These are phyloP conservation scores for Dactylellina parvicollis DNA, from an alignment of 2,329 filamentous ascomycete species.

Conservation along the genomic window DNA sequence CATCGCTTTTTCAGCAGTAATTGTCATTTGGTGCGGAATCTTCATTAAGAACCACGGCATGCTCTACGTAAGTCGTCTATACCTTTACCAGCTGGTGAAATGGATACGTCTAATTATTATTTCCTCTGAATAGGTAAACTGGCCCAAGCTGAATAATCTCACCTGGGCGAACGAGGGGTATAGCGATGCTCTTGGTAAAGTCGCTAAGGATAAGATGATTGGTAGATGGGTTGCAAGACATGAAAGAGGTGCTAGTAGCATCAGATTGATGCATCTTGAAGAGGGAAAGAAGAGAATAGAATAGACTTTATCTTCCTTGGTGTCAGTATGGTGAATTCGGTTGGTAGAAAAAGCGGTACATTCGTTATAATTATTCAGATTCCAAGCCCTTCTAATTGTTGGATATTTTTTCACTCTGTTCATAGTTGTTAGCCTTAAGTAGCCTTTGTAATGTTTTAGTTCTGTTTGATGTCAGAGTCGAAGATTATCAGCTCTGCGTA, in stretches of 20 bases:
- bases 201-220: constrained; percentile 81
- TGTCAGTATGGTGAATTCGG: too few relatives aligned
- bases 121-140: constrained; percentile 78
- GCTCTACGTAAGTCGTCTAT: constrained; percentile 79
- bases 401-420: background rate
- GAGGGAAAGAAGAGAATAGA: constrained; percentile 99
- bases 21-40: constrained; percentile 75
- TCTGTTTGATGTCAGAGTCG: background rate
- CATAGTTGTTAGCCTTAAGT: background rate
- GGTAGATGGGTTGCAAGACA: constrained; percentile 69
- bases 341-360: too few relatives aligned
- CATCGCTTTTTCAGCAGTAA: constrained; percentile 77
- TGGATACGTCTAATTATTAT: background rate
- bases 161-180: constrained; percentile 88
- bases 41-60: constrained; percentile 88
- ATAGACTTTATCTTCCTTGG: constrained; percentile 63
- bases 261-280: constrained; percentile 65
- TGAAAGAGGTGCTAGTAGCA: constrained; percentile 78
- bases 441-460: constrained; percentile 1
- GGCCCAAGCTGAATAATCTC: constrained; percentile 93
- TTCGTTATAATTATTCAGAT: constrained; percentile 16
- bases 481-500: background rate
- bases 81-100: background rate
- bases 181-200: constrained; percentile 83
- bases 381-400: background rate